A percentile compares a stretch with the other conserved stretches of the same genome.
Conservation (phyloP, 148 eudicot species). For the Dianthus caryophyllus region DNA sequence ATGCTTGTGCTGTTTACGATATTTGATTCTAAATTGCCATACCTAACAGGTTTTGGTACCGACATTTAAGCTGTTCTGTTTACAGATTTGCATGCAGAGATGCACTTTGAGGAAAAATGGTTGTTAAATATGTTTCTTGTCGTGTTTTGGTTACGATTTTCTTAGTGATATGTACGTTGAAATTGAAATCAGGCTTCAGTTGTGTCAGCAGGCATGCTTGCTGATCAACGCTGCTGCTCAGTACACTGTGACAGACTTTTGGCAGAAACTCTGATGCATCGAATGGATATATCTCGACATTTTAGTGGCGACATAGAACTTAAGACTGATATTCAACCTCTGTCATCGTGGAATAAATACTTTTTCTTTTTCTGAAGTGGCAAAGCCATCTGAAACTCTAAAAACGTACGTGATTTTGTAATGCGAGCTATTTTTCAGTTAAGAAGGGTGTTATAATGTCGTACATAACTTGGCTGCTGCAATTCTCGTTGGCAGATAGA, state of each 20-base stretch:
- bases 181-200: slow-evolving; percentile 24
- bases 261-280: slow-evolving; percentile 58
- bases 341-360: slow-evolving; percentile 74
- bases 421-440: too few species aligned
- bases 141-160: too few species aligned
- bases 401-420: slow-evolving; percentile 44
- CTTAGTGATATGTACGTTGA: too few species aligned
- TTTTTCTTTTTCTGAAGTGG: slow-evolving; percentile 75
- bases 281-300: slow-evolving; percentile 30
- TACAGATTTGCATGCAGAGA: too few species aligned
- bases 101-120: slow-evolving; percentile 26
- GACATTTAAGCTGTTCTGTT: too few species aligned
- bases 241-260: slow-evolving; percentile 68
- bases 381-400: slow-evolving; percentile 36
- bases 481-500: too few species aligned
- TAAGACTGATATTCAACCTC: slow-evolving; percentile 82
- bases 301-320: slow-evolving; percentile 52
- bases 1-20: too few species aligned
- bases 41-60: too few species aligned
- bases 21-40: too few species aligned
- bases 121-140: slow-evolving; percentile 14
- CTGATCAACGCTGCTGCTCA: slow-evolving; percentile 55
- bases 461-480: too few species aligned
- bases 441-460: too few species aligned
- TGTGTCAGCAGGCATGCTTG: slow-evolving; percentile 30